Evolutionary conservation across 1,139 yeast species (phyloP), one percentile per base, ranked within the genome.

Genomic region (Geotrichum phurueaensis): DNA sequence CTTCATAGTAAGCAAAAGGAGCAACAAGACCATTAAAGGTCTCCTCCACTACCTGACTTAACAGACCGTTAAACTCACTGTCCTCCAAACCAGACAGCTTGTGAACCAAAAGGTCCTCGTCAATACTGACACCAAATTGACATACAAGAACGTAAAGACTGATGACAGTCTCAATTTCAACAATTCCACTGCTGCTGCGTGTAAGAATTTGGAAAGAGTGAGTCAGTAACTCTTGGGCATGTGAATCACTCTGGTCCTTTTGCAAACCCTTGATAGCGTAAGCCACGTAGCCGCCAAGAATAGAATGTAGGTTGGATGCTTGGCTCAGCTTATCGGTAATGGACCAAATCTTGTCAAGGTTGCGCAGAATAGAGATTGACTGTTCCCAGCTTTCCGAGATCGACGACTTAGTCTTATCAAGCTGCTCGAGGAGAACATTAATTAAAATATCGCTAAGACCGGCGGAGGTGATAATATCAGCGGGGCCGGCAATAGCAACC

Each of bases 131-230:
- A 29, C 36, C 58, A 48, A 47, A 43, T 15, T 59, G 58, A 13
- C 53, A n/a, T 12, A 62, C 18, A 25, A 56, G 22, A 3, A 51
- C 45, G 27, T 59, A 57, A n/a, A 53, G 50, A 12, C 56, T 60
- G 23, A 62, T 23, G 12, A 53, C 51, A 22, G 25, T 55, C 51
- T 57, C 58, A 18, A 62, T n/a, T 18, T 62, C 59, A 25, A 18
- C 1, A 3, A 15, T 1, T 10, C 51, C 51, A 18, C 12, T 12
- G 27, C 58, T 51, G 25, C 53, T 54, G 22, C 58, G 51, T 2
- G 49, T 51, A 7, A 59, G 56, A 33, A 59, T 47, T 15, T 59
- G 61, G 51, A 59, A 59, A 23, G 49, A 43, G 50, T 54, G 56
- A 7, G 52, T 39, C 22, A 59, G 29, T 23, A 59, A 18, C 20